phyloP scores from a whole-genome alignment of 2,329 filamentous ascomycete species.

The Hymenoscyphus linearis region DNA sequence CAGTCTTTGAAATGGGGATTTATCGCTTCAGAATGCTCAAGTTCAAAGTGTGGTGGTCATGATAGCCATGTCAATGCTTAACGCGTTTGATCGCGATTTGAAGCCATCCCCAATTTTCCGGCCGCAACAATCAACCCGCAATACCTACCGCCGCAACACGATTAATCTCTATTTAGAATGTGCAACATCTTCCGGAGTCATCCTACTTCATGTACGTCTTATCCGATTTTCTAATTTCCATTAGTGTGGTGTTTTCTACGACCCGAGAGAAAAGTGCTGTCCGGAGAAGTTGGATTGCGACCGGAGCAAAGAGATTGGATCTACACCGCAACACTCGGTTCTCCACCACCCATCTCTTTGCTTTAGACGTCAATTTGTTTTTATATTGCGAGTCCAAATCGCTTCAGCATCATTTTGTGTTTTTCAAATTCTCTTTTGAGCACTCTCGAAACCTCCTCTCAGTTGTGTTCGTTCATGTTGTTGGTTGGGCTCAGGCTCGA shows the following conservation, averaged over 20 bases:
- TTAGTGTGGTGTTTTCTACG: constrained; percentile 4
- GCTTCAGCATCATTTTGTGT: neutral
- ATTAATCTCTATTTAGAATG: constrained; percentile 6
- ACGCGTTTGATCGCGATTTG: constrained; percentile 13
- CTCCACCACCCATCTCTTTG: neutral
- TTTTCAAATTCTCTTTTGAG: neutral
- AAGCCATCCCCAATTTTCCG: constrained; percentile 23
- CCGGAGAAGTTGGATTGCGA: constrained; percentile 9
- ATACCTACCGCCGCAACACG: constrained; percentile 13
- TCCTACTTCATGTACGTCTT: constrained; percentile 4
- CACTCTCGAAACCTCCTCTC: too few relatives aligned
- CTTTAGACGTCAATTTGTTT: neutral
- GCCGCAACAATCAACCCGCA: constrained; percentile 8
- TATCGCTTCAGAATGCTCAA: neutral
- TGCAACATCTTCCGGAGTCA: neutral
- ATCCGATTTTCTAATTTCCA: constrained; percentile 5
- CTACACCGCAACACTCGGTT: neutral
- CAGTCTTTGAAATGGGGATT: neutral
- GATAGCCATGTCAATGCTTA: constrained; percentile 1
- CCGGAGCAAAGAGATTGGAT: neutral
- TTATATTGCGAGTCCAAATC: neutral
- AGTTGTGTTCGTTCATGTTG: neutral
- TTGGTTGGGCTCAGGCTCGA: neutral
- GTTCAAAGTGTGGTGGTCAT: constrained; percentile 6
- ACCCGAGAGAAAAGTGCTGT: constrained; percentile 15